Base-by-base conservation (phyloP, 2,329 filamentous ascomycete species). In the Microcyclospora tardicrescens region DNA sequence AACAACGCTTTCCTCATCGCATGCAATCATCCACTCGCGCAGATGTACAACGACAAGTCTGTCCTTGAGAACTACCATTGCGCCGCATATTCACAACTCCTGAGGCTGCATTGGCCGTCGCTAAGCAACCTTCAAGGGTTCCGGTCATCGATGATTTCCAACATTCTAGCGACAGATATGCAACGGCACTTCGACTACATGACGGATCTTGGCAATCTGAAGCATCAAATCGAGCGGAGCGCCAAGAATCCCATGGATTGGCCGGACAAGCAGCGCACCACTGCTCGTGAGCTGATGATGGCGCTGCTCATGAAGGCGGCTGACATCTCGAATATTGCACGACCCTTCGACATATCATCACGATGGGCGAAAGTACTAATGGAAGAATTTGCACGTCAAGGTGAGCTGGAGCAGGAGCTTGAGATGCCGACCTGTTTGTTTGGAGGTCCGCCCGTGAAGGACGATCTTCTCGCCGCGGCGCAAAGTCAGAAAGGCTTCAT, bases 121-220 rank as follows among this genome's bases (percentile, higher is more conserved):
- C 81, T 81, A 2, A 93, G 93, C 50, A 72, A 80, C 46, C 80
- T 91, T 51, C 71, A 72, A 34, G 78, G 78, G 41, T 84, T 96
- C 72, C 79, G 89, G 39, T 82, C 80, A 49, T 67, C 94, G 6
- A 91, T 96, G 80, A 96, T 95, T 52, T 94, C 85, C 59, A 91
- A 85, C n/a, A 96, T 98, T 43, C 67, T 98, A 16, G 85, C 91
- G 2, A 98, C 91, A 0, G 91, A 98, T 55, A 98, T 98, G 91
- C 86, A 86, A 6, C 65, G 94, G 6, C 91, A 98, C 61, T 93
- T 93, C 52, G 86, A 93, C 53, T 98, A 95, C 61, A 96, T 96
- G 86, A 79, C 80, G 54, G 83, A 81, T 57, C 68, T 96, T 31
- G 77, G 75, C n/a, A 78, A 80, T 45, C 63, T 93, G 37, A 85